A percentile compares a stretch with the other conserved stretches of the same genome.
Evolutionary conservation across 192 early-diverging fungal genomes (phyloP).

Genomic region (Oehlia diaphana): DNA sequence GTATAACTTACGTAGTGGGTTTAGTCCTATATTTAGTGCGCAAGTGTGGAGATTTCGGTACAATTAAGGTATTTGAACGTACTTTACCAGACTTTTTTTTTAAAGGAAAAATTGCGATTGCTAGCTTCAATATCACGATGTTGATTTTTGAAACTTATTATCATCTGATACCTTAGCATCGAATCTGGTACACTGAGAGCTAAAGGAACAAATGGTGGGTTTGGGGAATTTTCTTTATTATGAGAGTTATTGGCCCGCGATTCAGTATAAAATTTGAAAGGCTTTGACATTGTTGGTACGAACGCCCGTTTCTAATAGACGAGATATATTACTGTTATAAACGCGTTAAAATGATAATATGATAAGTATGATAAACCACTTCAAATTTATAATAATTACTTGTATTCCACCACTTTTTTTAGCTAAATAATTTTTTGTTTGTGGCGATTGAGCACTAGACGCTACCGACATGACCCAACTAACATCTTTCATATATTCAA

Average conservation of each 20-base stretch:
- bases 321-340: not conserved
- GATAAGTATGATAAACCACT: not conserved
- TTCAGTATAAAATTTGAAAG: slow-evolving; percentile 14
- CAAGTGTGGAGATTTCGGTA: not conserved
- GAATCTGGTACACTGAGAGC: not conserved
- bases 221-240: not conserved
- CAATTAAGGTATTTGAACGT: not conserved
- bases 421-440: not conserved
- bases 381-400: not conserved
- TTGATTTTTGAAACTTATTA: too few species aligned
- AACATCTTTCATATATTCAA: not conserved
- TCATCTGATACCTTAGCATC: not conserved
- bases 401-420: not conserved
- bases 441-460: not conserved
- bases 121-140: not conserved
- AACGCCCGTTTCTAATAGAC: not conserved
- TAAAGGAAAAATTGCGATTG: not conserved
- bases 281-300: slow-evolving; percentile 7
- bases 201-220: slow-evolving; percentile 13
- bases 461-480: not conserved
- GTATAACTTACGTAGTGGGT: not conserved
- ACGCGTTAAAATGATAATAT: not conserved
- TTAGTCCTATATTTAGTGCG: not conserved
- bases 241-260: not conserved
- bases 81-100: not conserved